A percentile compares a stretch with the other conserved stretches of the same genome.
Evolutionary conservation across 225 moss, liverwort and hornwort genomes (phyloP).

Genomic region (Straminergon stramineum): DNA sequence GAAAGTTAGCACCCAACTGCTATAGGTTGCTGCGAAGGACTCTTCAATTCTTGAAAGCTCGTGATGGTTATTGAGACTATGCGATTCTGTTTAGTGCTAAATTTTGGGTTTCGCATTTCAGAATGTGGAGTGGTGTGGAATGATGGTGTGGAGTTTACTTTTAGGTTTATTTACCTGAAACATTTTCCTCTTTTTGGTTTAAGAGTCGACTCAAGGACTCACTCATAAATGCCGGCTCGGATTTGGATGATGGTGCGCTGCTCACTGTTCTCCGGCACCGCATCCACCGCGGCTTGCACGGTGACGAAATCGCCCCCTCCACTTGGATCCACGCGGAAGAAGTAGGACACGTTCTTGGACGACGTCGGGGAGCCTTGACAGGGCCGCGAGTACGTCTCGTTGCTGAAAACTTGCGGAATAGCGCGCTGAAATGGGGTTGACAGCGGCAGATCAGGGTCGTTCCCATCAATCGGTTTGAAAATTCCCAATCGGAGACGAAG

Average conservation of each 20-base stretch:
- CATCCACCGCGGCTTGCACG: constrained; percentile 60
- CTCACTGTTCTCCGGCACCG: constrained; percentile 47
- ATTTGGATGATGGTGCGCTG: constrained; percentile 49
- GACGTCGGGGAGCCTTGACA: constrained; percentile 37
- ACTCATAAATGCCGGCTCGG: constrained; percentile 55
- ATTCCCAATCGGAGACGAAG: not conserved
- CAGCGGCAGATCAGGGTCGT: not conserved
- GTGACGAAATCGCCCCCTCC: constrained; percentile 31
- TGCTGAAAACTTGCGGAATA: constrained; percentile 26
- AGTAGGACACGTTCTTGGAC: constrained; percentile 30
- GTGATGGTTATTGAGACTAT: not conserved
- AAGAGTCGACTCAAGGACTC: not conserved
- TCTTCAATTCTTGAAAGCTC: not conserved
- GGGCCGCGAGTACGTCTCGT: constrained; percentile 26
- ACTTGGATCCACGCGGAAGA: constrained; percentile 31
- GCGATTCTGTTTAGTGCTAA: too few species aligned
- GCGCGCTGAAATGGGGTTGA: not conserved
- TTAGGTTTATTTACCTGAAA: not conserved
- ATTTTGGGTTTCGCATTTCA: not conserved
- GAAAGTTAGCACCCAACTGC: too few species aligned
- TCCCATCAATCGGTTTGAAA: not conserved
- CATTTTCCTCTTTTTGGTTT: not conserved
- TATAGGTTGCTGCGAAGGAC: not conserved
- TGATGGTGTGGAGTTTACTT: not conserved
- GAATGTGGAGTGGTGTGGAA: too few species aligned